phyloP scores from a whole-genome alignment of 768 basidiomycete species.

The Hirschioporus abietinus region DNA sequence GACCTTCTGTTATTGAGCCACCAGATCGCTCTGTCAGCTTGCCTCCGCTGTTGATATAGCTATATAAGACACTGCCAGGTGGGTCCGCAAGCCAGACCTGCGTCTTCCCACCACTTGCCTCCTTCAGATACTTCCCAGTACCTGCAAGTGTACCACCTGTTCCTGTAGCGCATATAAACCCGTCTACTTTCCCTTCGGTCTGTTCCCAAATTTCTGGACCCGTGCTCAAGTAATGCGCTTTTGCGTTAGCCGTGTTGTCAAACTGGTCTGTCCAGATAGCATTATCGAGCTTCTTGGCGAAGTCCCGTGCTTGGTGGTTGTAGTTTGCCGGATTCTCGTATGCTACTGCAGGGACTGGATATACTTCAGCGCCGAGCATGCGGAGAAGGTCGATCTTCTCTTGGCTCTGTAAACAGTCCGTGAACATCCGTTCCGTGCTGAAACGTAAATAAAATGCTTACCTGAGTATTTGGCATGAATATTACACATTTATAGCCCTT shows the following conservation, averaged over 20 bases:
- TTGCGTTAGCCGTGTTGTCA: constrained; percentile 90
- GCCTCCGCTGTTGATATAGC: constrained; percentile 77
- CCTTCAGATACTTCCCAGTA: constrained; percentile 75
- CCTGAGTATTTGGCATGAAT: constrained; percentile 97
- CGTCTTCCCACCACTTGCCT: constrained; percentile 69
- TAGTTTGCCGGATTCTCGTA: constrained; percentile 95
- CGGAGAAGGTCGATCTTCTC: constrained; percentile 97
- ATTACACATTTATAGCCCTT: constrained; percentile 97
- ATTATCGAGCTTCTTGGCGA: constrained; percentile 67
- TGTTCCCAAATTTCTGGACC: constrained; percentile 98
- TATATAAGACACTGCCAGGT: constrained; percentile 87
- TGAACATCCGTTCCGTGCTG: background rate
- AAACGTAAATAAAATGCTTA: constrained; percentile 19
- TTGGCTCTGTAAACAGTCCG: constrained; percentile 57
- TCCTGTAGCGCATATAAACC: constrained; percentile 91
- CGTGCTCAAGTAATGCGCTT: constrained; percentile 83
- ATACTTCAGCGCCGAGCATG: constrained; percentile 96
- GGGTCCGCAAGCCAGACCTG: constrained; percentile 97
- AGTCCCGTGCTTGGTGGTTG: constrained; percentile 94
- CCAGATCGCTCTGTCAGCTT: constrained; percentile 71
- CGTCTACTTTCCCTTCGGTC: constrained; percentile 71
- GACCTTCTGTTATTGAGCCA: constrained; percentile 92
- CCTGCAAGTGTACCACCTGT: constrained; percentile 97
- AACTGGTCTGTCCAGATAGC: constrained; percentile 98
- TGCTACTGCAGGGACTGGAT: constrained; percentile 93